Evolutionary conservation across 208 protist species (phyloP).

Genomic region (Acanthamoeba castellanii): DNA sequence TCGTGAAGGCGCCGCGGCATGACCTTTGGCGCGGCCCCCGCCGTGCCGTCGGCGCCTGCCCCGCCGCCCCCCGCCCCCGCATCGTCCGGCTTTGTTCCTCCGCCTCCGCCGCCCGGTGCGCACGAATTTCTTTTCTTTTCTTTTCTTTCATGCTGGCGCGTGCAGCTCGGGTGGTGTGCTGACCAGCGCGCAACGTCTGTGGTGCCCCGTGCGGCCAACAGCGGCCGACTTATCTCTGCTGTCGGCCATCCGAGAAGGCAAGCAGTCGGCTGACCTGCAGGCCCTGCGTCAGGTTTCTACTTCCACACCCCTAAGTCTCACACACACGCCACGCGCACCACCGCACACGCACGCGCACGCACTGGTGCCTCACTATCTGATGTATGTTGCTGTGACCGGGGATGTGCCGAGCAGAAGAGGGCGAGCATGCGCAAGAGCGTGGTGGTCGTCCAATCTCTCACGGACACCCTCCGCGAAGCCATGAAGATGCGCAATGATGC

Average conservation of each 20-base stretch:
- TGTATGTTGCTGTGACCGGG: too few relatives aligned
- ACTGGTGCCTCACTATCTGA: background rate
- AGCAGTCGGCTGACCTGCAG: slow-evolving; percentile 21
- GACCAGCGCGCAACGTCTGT: background rate
- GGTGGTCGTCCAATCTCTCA: slow-evolving; percentile 19
- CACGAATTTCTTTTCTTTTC: too few relatives aligned
- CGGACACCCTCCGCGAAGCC: background rate
- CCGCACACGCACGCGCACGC: too few relatives aligned
- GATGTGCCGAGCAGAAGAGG: slow-evolving; percentile 10
- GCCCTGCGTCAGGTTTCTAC: background rate
- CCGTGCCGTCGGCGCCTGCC: background rate
- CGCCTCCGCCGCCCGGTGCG: background rate
- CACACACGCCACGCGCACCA: too few relatives aligned
- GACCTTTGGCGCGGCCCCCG: background rate
- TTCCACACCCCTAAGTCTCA: background rate
- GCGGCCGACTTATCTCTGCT: background rate
- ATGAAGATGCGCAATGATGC: slow-evolving; percentile 20
- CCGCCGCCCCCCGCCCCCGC: background rate
- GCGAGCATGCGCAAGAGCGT: background rate
- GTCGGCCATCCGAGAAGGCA: slow-evolving; percentile 17
- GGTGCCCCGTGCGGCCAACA: background rate
- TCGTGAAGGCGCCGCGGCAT: background rate
- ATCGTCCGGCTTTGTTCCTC: background rate
- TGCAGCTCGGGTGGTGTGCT: background rate
- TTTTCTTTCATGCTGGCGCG: background rate